A percentile compares a stretch with the other conserved stretches of the same genome.
phyloP scores from a whole-genome alignment of 306 rosid species.

The Dryas octopetala region DNA sequence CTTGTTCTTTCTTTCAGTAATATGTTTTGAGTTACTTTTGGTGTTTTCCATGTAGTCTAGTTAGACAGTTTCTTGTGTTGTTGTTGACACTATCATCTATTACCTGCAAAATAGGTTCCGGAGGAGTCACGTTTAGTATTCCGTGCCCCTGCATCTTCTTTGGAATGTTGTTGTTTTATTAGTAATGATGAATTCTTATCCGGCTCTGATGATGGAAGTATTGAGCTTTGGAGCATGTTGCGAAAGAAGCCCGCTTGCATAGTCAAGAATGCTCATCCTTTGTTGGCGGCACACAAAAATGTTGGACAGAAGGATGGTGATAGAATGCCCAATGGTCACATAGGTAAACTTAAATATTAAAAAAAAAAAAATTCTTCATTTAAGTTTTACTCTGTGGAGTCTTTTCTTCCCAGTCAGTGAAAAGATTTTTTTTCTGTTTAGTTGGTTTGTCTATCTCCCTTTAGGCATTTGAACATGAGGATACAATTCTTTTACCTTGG shows the following conservation, averaged over 20 bases:
- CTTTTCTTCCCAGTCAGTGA: not conserved
- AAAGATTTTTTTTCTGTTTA: not conserved
- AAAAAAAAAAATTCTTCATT: not conserved
- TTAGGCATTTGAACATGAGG: not conserved
- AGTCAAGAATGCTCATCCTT: constrained; percentile 74
- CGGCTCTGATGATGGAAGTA: constrained; percentile 89
- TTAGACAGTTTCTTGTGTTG: not conserved
- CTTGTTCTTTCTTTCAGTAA: not conserved
- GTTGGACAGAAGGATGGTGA: constrained; percentile 43
- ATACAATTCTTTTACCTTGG: not conserved
- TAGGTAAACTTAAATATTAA: constrained; percentile 40
- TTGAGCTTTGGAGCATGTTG: constrained; percentile 69
- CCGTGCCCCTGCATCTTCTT: constrained; percentile 82
- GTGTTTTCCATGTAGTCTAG: not conserved
- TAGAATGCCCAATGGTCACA: constrained; percentile 58
- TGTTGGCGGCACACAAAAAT: constrained; percentile 36
- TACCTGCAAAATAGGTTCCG: constrained; percentile 66
- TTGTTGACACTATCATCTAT: constrained; percentile 18
- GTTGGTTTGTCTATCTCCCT: not conserved
- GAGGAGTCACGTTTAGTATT: constrained; percentile 89
- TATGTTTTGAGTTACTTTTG: constrained; percentile 14
- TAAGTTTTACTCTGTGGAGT: not conserved
- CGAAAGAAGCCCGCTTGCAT: constrained; percentile 84
- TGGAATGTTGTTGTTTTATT: constrained; percentile 86
- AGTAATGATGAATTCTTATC: constrained; percentile 80